Percentiles rank a stretch among this genome's conserved stretches.
Conservation (phyloP, 371 early-diverging fungal species). For the Actinomucor elegans region DNA sequence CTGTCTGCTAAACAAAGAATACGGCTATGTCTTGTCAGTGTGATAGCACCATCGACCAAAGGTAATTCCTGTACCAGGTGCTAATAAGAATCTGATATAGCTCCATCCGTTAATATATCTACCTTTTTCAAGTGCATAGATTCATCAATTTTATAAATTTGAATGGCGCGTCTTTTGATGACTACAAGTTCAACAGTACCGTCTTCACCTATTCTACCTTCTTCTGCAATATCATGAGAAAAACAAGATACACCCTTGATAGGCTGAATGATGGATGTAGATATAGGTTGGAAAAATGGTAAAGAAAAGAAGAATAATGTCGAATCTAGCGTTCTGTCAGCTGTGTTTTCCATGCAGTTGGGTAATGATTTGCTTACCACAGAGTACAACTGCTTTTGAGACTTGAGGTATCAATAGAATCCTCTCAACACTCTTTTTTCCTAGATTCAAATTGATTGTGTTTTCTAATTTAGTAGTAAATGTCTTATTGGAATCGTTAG, state of each 20-base stretch:
- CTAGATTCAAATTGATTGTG: conserved; percentile 59
- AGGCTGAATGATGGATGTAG: conserved; percentile 48
- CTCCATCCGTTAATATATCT: not conserved
- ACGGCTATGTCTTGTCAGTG: conserved; percentile 51
- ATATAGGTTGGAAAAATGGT: conserved; percentile 61
- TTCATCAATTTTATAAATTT: conserved; percentile 56
- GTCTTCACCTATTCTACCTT: conserved; percentile 57
- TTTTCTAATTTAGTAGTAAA: conserved; percentile 47
- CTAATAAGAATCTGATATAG: not conserved
- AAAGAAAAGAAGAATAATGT: conserved; percentile 64
- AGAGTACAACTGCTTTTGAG: conserved; percentile 69
- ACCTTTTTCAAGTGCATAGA: conserved; percentile 55
- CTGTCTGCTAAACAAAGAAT: conserved; percentile 68
- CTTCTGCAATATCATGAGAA: conserved; percentile 56
- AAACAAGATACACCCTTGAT: conserved; percentile 73
- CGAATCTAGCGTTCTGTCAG: conserved; percentile 43
- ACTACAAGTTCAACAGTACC: conserved; percentile 65
- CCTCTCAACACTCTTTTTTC: conserved; percentile 65
- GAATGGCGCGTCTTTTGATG: conserved; percentile 62
- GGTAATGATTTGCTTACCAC: conserved; percentile 51
- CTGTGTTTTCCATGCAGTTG: not conserved
- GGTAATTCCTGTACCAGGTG: conserved; percentile 56
- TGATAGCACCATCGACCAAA: conserved; percentile 62
- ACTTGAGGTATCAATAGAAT: conserved; percentile 70
- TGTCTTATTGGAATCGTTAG: conserved; percentile 18